A percentile compares a stretch with the other conserved stretches of the same genome.
Evolutionary conservation across 1,139 yeast species (phyloP).

Genomic region (Hemisphaericaspora xylofermentans): DNA sequence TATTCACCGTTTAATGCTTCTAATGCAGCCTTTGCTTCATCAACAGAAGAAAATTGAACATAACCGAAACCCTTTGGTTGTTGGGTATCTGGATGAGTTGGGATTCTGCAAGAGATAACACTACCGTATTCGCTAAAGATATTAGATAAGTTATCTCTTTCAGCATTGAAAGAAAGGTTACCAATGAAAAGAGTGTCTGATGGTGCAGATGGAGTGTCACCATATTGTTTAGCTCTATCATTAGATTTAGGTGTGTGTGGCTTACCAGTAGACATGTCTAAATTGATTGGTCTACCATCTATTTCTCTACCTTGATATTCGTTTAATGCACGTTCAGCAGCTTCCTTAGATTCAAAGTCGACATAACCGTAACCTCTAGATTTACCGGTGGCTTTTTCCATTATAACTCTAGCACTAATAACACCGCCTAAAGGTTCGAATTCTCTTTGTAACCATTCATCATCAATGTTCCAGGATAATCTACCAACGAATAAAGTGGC

Average conservation of each 20-base stretch:
- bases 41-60: constrained; percentile 83
- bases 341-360: constrained; percentile 75
- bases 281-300: constrained; percentile 94
- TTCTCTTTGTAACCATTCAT: constrained; percentile 86
- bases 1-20: constrained; percentile 86
- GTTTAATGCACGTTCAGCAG: constrained; percentile 85
- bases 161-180: constrained; percentile 87
- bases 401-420: constrained; percentile 83
- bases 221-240: constrained; percentile 84
- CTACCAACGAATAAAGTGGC: constrained; percentile 95
- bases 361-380: constrained; percentile 98
- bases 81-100: constrained; percentile 97
- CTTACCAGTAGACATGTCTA: constrained; percentile 86
- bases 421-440: constrained; percentile 85
- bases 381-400: constrained; percentile 89
- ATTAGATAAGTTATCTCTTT: constrained; percentile 72
- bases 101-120: constrained; percentile 86
- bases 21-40: constrained; percentile 88
- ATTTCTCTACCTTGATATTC: constrained; percentile 90
- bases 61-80: constrained; percentile 99
- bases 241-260: constrained; percentile 58
- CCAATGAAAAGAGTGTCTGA: constrained; percentile 96
- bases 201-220: constrained; percentile 88
- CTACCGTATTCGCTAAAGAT: constrained; percentile 76
- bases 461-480: constrained; percentile 96